These are phyloP conservation scores for Pseudocercospora macadamiae DNA, from an alignment of 2,329 filamentous ascomycete genomes.

Conservation along the genomic window DNA sequence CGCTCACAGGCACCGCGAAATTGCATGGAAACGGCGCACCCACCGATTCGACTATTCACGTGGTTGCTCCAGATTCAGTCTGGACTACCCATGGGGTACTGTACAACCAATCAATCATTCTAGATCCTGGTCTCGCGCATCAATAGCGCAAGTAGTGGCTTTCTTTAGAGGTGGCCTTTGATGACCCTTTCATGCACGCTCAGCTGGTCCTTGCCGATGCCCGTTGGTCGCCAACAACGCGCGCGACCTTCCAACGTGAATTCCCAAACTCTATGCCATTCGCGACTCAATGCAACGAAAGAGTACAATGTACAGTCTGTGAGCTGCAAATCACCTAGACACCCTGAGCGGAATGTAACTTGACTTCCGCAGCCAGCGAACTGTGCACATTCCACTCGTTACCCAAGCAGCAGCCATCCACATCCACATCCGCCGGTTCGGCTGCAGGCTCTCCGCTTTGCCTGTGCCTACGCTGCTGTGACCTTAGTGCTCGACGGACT, in stretches of 20 bases:
- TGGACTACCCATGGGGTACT: neutral
- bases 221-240: neutral
- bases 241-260: neutral
- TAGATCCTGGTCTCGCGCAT: neutral
- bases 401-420: slow-evolving; percentile 1
- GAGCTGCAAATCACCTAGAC: neutral
- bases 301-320: neutral
- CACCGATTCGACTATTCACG: neutral
- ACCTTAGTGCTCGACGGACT: neutral
- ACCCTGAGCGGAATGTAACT: neutral
- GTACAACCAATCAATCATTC: neutral
- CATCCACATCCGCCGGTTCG: neutral
- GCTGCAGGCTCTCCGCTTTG: slow-evolving; percentile 4
- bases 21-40: too few relatives aligned
- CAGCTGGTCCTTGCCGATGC: neutral
- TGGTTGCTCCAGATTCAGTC: slow-evolving; percentile 5
- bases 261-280: neutral
- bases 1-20: neutral
- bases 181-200: neutral
- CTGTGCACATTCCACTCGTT: neutral
- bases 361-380: neutral
- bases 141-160: neutral
- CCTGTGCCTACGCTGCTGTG: neutral
- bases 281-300: neutral
- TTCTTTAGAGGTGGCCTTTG: neutral